A percentile compares a stretch with the other conserved stretches of the same genome.
Conservation (phyloP, 441 rosid genomes). For the Jatropha podagrica region DNA sequence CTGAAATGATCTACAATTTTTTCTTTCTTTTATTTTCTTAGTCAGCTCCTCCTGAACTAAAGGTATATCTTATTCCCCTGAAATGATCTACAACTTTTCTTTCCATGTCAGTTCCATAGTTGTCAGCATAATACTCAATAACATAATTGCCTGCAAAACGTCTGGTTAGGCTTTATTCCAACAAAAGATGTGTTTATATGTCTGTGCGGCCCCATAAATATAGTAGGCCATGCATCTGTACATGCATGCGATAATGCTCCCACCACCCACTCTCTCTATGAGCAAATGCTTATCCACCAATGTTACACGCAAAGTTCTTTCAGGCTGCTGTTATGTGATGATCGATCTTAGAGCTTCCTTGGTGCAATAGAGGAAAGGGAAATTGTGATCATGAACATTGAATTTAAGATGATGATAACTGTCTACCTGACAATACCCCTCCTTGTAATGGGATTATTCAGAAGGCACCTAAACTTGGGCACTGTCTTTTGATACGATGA, state of each 20-base stretch:
- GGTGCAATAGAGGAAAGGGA: background rate
- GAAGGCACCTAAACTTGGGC: background rate
- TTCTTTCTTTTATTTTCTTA: background rate
- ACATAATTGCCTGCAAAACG: conserved; percentile 3
- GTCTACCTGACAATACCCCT: background rate
- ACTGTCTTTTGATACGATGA: background rate
- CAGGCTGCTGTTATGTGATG: background rate
- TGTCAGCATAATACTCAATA: background rate
- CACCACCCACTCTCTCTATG: background rate
- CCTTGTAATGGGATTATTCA: background rate
- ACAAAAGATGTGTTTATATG: background rate
- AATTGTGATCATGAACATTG: background rate
- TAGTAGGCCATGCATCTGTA: background rate
- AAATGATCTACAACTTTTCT: background rate
- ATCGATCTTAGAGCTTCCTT: conserved; percentile 2
- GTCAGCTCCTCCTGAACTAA: no score
- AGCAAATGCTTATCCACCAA: background rate
- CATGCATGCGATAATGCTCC: background rate
- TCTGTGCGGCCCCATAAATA: background rate
- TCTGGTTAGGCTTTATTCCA: background rate
- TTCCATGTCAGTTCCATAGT: background rate
- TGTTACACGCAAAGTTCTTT: background rate
- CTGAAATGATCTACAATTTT: background rate
- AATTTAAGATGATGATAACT: background rate
- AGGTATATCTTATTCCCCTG: conserved; percentile 14